These are phyloP conservation scores for Luffa acutangula DNA, from an alignment of 306 rosid genomes.

Conservation along the genomic window DNA sequence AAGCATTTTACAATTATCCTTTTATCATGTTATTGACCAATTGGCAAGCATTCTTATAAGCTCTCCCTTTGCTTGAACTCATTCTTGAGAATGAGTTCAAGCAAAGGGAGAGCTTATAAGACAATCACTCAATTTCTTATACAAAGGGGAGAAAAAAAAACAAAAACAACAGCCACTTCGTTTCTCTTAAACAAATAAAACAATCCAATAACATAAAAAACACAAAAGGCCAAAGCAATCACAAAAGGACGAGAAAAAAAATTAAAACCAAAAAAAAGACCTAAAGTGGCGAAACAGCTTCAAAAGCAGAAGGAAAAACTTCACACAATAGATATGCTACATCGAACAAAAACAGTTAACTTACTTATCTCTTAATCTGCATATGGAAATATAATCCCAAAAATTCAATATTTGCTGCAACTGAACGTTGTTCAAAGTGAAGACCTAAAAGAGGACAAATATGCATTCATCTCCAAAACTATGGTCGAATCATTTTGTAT, in stretches of 20 bases:
- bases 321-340: not conserved
- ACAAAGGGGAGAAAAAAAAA: no score
- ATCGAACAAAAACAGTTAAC: conserved; percentile 17
- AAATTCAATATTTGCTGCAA: conserved; percentile 52
- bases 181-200: not conserved
- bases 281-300: not conserved
- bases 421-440: conserved; percentile 75
- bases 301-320: not conserved
- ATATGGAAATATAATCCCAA: conserved; percentile 63
- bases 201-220: not conserved
- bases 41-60: no score
- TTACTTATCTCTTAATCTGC: conserved; percentile 71
- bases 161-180: not conserved
- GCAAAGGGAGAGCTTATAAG: no score
- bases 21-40: no score
- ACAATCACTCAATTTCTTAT: no score
- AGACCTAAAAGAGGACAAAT: conserved; percentile 29
- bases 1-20: no score
- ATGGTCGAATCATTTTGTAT: not conserved
- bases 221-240: not conserved
- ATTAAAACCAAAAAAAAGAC: not conserved
- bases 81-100: no score
- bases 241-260: not conserved
- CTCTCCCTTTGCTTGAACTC: no score
- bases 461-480: not conserved